phyloP scores from a whole-genome alignment of 768 basidiomycete genomes.

The Kwoniella newhampshirensis region DNA sequence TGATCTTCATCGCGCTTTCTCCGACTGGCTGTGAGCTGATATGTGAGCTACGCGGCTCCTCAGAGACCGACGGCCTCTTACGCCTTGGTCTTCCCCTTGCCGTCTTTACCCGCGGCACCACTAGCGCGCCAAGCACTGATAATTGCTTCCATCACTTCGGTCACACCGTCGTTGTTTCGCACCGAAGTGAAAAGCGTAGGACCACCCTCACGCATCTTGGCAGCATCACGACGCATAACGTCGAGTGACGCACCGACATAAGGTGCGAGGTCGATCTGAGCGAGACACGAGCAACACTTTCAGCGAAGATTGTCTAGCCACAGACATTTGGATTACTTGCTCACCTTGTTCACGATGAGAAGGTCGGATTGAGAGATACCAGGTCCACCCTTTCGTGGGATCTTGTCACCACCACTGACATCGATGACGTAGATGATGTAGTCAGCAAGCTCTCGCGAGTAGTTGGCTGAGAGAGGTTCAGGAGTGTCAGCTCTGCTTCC shows the following conservation, averaged over 20 bases:
- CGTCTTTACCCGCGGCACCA: conserved; percentile 50
- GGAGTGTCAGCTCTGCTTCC: no score
- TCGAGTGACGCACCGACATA: conserved; percentile 89
- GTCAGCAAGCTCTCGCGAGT: conserved; percentile 92
- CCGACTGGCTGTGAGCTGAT: no score
- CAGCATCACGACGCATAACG: conserved; percentile 92
- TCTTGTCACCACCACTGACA: conserved; percentile 85
- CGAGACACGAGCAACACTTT: neutral
- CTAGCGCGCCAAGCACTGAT: conserved; percentile 78
- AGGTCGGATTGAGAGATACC: conserved; percentile 92
- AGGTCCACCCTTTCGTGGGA: conserved; percentile 95
- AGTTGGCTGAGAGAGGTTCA: conserved; percentile 67
- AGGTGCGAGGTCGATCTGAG: conserved; percentile 85
- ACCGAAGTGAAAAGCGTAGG: conserved; percentile 90
- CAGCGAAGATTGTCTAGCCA: no score
- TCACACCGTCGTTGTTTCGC: conserved; percentile 71
- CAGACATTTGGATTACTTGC: no score
- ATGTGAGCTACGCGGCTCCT: no score
- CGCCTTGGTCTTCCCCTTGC: conserved; percentile 36
- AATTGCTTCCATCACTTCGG: conserved; percentile 76
- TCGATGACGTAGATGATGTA: conserved; percentile 72
- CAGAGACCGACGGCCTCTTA: neutral
- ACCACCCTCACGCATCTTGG: conserved; percentile 88
- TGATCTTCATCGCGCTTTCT: no score
- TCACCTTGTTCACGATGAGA: conserved; percentile 89